phyloP scores from a whole-genome alignment of 257 asterid species.

The Euphrasia confusa region DNA sequence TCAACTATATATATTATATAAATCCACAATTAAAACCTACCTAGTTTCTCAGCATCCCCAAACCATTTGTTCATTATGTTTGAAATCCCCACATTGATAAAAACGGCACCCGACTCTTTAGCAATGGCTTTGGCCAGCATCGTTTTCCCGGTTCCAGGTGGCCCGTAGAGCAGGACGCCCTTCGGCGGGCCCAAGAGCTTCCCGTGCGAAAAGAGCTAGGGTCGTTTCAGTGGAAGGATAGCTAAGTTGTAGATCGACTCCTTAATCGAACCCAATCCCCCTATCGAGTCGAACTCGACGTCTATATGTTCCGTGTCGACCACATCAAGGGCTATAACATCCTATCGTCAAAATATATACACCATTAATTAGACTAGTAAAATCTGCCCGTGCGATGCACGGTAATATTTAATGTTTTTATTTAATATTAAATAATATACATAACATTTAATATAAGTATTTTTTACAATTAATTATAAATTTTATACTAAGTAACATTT shows the following conservation, averaged over 20 bases:
- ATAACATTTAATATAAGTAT: no score
- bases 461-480: no score
- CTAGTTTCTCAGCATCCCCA: constrained; percentile 14
- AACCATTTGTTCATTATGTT: constrained; percentile 11
- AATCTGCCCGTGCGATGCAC: no score
- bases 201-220: constrained; percentile 3
- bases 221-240: constrained; percentile 2
- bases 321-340: constrained; percentile 10
- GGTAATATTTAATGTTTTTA: no score
- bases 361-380: no score
- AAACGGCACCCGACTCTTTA: constrained; percentile 12
- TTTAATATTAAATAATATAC: no score
- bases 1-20: background rate
- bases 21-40: background rate
- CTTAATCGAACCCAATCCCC: constrained; percentile 1
- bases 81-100: background rate
- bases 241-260: background rate
- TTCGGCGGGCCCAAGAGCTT: constrained; percentile 5
- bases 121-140: constrained; percentile 14
- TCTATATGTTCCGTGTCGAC: constrained; percentile 8
- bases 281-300: constrained; percentile 1
- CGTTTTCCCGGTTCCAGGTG: constrained; percentile 11
- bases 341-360: background rate
- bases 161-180: constrained; percentile 9
- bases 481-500: no score